Evolutionary conservation across 202 grass and related monocot species (phyloP).

Genomic region (Musa balbisiana): DNA sequence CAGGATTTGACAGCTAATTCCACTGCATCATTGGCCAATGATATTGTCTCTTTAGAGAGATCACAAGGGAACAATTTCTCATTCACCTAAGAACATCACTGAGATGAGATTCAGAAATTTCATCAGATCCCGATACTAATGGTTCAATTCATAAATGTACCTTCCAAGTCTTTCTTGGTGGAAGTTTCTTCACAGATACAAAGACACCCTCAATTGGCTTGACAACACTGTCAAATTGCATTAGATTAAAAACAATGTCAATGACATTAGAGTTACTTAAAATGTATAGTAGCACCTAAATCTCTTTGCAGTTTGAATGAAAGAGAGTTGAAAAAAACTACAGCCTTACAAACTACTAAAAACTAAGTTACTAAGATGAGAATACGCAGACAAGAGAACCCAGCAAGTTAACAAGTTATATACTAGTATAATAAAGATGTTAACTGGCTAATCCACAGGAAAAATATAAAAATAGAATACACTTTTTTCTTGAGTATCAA

Average conservation of each 20-base stretch:
- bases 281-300: neutral
- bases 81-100: conserved; percentile 38
- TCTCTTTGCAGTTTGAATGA: neutral
- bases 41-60: conserved; percentile 73
- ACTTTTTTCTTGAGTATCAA: neutral
- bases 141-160: conserved; percentile 27
- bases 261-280: neutral
- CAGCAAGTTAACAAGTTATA: neutral
- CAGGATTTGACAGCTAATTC: conserved; percentile 83
- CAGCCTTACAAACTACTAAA: neutral
- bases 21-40: conserved; percentile 64
- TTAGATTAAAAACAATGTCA: neutral
- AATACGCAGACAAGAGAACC: neutral
- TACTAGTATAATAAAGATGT: neutral
- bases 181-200: conserved; percentile 68
- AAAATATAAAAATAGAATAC: neutral
- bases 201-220: conserved; percentile 61
- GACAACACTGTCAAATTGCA: conserved; percentile 52
- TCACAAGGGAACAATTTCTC: conserved; percentile 94
- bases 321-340: neutral
- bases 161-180: conserved; percentile 86
- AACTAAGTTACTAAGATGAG: neutral
- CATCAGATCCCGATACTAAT: neutral
- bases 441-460: neutral
- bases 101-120: neutral